Evolutionary conservation across 2,329 filamentous ascomycete species (phyloP), one percentile per base, ranked within the genome.

Genomic region (Alternaria angustiovoidea): DNA sequence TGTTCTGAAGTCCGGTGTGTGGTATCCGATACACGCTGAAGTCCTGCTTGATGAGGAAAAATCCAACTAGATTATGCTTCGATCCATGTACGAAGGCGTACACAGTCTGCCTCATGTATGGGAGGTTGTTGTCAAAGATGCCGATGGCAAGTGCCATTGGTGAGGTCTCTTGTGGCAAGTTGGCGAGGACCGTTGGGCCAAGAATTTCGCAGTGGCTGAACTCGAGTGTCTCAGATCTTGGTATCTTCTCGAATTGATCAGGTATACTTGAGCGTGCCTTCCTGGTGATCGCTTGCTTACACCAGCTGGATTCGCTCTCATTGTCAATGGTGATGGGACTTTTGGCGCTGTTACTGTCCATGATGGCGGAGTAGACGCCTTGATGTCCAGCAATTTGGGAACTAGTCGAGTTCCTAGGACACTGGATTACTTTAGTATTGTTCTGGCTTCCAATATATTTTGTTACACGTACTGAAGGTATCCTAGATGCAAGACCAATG

Each of bases 1-100:
- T 7, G 4, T 24, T 5, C 1, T 1, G 1, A 7, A 36, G 18
- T 7, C 22, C 0, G 18, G 1, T 1, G 12, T 4, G 18, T 24
- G 20, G 1, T 7, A 48, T 1, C 11, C 30, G 4, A 16, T 6
- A 1, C 1, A 48, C 1, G 20, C 20, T 22, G 2, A 16, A 48
- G 30, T 48, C 30, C 18, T 11, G 2, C 12, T 12, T 24, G 46
- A 48, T 8, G 32, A 16, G 16, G 4, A 48, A 48, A 12, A 24
- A 12, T 8, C 46, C 46, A 1, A 48, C n/a, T 4, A 14, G 1
- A 0, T 36, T 14, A 4, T 2, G 2, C 7, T 48, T 48, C 12
- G 16, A 11, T n/a, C 30, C 30, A 7, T 12, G 18, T 11, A 48
- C 30, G 1, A 34, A 48, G 18, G 22, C 2, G 7, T 48, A 48